Conservation (phyloP, 257 asterid genomes). For the Solanum pimpinellifolium region DNA sequence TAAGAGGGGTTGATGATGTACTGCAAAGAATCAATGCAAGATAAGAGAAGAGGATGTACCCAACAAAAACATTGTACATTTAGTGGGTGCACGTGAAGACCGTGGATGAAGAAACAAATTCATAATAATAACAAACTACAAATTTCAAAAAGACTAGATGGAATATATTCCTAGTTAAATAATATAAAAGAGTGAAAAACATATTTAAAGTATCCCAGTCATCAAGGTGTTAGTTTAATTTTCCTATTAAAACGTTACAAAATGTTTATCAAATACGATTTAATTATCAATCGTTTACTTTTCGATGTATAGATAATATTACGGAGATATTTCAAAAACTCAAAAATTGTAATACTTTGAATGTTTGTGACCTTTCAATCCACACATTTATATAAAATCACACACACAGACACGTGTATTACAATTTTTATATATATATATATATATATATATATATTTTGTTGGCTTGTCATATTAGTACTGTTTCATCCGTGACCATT, state of each 20-base stretch:
- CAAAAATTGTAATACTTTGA: no score
- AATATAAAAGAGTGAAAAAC: no score
- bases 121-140: not conserved
- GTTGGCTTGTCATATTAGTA: not conserved
- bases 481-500: slow-evolving; percentile 4
- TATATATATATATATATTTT: not conserved
- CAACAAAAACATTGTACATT: not conserved
- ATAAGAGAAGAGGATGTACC: not conserved
- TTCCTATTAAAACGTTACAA: no score
- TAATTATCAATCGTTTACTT: not conserved
- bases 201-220: no score
- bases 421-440: not conserved
- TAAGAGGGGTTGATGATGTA: not conserved
- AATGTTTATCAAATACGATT: no score
- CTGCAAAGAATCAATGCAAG: not conserved
- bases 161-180: not conserved
- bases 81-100: not conserved
- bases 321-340: not conserved
- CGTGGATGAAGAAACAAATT: not conserved
- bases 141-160: not conserved
- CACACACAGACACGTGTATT: not conserved
- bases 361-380: not conserved
- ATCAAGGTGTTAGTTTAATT: no score
- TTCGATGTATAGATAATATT: no score
- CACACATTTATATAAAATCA: not conserved